phyloP scores from a whole-genome alignment of 495 filamentous ascomycete species.

The Daldinia caldariorum region DNA sequence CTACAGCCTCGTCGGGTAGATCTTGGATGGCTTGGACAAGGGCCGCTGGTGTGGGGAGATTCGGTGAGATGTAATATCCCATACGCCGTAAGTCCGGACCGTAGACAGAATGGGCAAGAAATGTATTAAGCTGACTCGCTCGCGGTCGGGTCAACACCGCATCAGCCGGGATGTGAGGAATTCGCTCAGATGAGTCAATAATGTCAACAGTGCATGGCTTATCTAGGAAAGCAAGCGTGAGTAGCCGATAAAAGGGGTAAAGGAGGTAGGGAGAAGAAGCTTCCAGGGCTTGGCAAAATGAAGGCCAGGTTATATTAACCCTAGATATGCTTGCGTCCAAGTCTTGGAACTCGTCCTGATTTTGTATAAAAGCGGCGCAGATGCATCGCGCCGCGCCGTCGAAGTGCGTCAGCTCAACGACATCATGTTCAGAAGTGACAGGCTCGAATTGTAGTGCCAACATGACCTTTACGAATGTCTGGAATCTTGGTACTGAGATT shows the following conservation, averaged over 20 bases:
- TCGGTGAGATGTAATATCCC: neutral
- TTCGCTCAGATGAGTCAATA: neutral
- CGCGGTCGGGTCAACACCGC: slow-evolving; percentile 28
- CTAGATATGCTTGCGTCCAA: neutral
- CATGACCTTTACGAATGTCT: slow-evolving; percentile 31
- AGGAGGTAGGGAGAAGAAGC: slow-evolving; percentile 49
- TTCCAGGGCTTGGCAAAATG: slow-evolving; percentile 52
- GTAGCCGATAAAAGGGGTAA: slow-evolving; percentile 41
- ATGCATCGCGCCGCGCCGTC: slow-evolving; percentile 35
- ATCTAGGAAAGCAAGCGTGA: slow-evolving; percentile 27
- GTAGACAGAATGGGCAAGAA: slow-evolving; percentile 20
- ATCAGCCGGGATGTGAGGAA: neutral
- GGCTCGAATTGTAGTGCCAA: slow-evolving; percentile 32
- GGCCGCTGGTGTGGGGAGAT: neutral
- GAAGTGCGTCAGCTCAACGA: slow-evolving; percentile 15
- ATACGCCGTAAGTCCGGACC: slow-evolving; percentile 2
- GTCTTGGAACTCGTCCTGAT: neutral
- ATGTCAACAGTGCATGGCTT: neutral
- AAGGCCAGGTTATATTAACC: slow-evolving; percentile 42
- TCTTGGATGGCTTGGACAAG: slow-evolving; percentile 12
- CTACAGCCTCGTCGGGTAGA: slow-evolving; percentile 24
- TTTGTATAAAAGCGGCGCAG: slow-evolving; percentile 30
- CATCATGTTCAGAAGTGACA: neutral
- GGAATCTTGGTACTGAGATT: slow-evolving; percentile 38
- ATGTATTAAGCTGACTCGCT: slow-evolving; percentile 32